Percentiles rank a stretch among this genome's conserved stretches.
Evolutionary conservation across 768 basidiomycete genomes (phyloP).

Genomic region (Trametes coccinea): DNA sequence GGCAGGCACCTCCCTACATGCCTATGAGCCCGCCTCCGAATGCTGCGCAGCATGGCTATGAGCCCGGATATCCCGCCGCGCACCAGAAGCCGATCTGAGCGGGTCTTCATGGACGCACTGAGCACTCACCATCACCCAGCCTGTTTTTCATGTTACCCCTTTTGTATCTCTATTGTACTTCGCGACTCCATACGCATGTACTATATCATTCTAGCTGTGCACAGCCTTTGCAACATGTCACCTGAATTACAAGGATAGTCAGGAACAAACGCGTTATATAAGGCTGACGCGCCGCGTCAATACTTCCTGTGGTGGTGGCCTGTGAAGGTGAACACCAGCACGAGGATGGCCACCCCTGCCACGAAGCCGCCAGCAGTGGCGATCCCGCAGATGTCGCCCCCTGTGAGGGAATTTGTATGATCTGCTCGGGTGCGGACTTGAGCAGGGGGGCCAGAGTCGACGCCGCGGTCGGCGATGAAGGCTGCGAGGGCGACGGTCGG

Average conservation of each 20-base stretch:
- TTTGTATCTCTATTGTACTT: conserved; percentile 7
- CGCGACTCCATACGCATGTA: background rate
- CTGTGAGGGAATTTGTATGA: conserved; percentile 17
- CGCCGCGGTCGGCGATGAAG: conserved; percentile 45
- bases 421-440: conserved; percentile 19
- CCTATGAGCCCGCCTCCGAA: conserved; percentile 21
- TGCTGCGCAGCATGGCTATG: conserved; percentile 28
- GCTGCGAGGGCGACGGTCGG: conserved; percentile 35
- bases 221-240: conserved; percentile 5
- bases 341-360: conserved; percentile 34
- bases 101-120: background rate
- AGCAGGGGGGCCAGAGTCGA: conserved; percentile 36
- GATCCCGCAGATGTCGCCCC: conserved; percentile 30
- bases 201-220: background rate
- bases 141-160: conserved; percentile 2
- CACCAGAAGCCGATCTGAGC: conserved; percentile 15
- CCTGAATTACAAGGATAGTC: background rate
- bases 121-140: background rate
- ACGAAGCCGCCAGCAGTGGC: conserved; percentile 38
- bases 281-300: background rate
- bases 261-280: conserved; percentile 4
- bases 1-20: conserved; percentile 17
- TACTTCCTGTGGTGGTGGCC: conserved; percentile 13
- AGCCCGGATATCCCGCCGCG: conserved; percentile 37
- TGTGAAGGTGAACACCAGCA: conserved; percentile 15